Base-by-base conservation (phyloP, 441 rosid species). In the Rhodomyrtus psidioides region DNA sequence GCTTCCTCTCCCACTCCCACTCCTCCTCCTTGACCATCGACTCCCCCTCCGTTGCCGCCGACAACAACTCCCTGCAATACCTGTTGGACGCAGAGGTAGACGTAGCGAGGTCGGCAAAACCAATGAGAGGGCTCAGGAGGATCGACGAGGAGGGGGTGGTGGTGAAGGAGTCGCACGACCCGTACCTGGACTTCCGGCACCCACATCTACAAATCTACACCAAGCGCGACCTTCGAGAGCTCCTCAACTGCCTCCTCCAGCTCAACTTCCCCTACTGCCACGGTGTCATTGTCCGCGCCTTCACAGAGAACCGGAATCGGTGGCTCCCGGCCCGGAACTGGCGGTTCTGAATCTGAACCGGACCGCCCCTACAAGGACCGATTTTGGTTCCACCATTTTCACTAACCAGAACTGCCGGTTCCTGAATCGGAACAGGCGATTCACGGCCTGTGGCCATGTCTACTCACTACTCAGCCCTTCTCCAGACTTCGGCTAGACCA, bases 301-400 rank as follows among this genome's bases (percentile, higher is more conserved):
- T 94, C 90, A 92, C 95, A 3, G 96, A 94, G 89, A 94, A 93
- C 85, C 93, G 96, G 94, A 93, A 93, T n/a, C 49, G 97, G 94
- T 3, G 95, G 96, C 0, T 92, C 87, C 70, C 90, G 76, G 88
- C 34, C 74, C 86, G 84, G n/a, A n/a, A n/a, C n/a, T n/a, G n/a
- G n/a, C n/a, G n/a, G n/a, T n/a, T n/a, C n/a, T n/a, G n/a, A n/a
- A n/a, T n/a, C n/a, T n/a, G n/a, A n/a, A n/a, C n/a, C n/a, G n/a
- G n/a, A n/a, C n/a, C n/a, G n/a, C n/a, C n/a, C n/a, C n/a, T n/a
- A n/a, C n/a, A n/a, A n/a, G n/a, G n/a, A n/a, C n/a, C n/a, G n/a
- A n/a, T n/a, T n/a, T n/a, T n/a, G n/a, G n/a, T n/a, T n/a, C n/a
- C n/a, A n/a, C n/a, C n/a, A n/a, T n/a, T n/a, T n/a, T n/a, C n/a